Evolutionary conservation across 176 grass and related monocot genomes (phyloP), one percentile per base, ranked within the genome.

Genomic region (Saccharum spontaneum): DNA sequence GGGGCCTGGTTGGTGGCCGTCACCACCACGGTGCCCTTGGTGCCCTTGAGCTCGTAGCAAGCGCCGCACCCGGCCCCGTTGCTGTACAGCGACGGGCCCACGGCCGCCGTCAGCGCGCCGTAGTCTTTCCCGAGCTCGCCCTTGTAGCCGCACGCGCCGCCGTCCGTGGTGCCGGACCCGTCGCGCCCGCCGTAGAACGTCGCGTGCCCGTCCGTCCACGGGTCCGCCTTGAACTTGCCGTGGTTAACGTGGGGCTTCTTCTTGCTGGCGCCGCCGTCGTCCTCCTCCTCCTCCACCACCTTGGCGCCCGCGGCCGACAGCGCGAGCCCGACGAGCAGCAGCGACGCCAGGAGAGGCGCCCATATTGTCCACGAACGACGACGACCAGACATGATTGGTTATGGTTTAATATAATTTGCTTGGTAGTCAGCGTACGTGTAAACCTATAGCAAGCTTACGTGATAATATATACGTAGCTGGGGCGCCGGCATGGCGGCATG

Each of bases 131-230:
- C 76, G 26, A 85, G 77, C 34, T 74, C 89, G 83, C 89, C 94
- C 80, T 89, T 83, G 78, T 93, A 96, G n/a, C 91, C 94, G 23
- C 91, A 96, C 22, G 89, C 86, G 28, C 94, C 18, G 75, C 91
- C 80, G 48, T 86, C 22, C 44, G 71, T 74, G 15, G 90, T 75
- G 63, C 80, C 88, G 17, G 90, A 92, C 46, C 93, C 90, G 67
- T 95, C 90, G 16, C 78, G 64, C 10, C 90, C 88, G 62, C 93
- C 93, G 24, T 95, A 95, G 86, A 93, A 95, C 31, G 90, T 93
- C 22, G 93, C 93, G 46, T 95, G 93, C 66, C 90, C 93, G 22
- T 15, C 77, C 79, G 69, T 89, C 90, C 90, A 95, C 3, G 74
- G 76, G 2, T 85, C 80, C 1, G 46, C 41, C 37, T 24, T 44